These are phyloP conservation scores for Arachnomyces sp. DNA, from an alignment of 2,329 filamentous ascomycete genomes.

Conservation along the genomic window DNA sequence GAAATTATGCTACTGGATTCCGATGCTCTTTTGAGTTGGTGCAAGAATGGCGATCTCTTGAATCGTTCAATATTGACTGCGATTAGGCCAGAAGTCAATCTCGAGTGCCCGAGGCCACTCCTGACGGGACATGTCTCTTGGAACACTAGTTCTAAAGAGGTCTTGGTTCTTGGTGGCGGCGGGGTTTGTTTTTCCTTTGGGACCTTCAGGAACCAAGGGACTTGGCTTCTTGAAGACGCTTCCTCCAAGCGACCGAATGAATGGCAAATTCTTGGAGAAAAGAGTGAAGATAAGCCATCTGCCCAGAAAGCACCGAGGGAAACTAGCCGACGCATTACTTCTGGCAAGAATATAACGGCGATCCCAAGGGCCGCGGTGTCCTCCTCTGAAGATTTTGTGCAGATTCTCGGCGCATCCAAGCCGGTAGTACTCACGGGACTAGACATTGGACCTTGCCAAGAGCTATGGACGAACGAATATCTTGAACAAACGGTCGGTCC, in stretches of 20 bases:
- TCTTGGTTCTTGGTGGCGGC: slow-evolving; percentile 68
- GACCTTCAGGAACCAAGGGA: slow-evolving; percentile 67
- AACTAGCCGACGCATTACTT: slow-evolving; percentile 3
- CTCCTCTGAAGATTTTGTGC: slow-evolving; percentile 51
- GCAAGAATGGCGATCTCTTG: slow-evolving; percentile 15
- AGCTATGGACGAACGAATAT: slow-evolving; percentile 62
- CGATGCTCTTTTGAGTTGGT: slow-evolving; percentile 13
- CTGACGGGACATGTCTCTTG: slow-evolving; percentile 61
- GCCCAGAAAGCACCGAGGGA: slow-evolving; percentile 8
- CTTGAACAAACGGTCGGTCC: slow-evolving; percentile 55
- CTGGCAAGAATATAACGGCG: slow-evolving; percentile 8
- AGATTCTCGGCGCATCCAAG: slow-evolving; percentile 49
- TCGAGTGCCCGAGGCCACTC: slow-evolving; percentile 51
- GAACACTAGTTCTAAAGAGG: slow-evolving; percentile 37
- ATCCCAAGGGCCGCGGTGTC: slow-evolving; percentile 50
- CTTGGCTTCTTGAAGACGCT: slow-evolving; percentile 40
- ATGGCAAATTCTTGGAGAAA: slow-evolving; percentile 27
- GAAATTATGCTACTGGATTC: slow-evolving; percentile 46
- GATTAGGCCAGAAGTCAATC: slow-evolving; percentile 19
- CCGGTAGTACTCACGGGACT: slow-evolving; percentile 61
- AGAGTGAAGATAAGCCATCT: slow-evolving; percentile 5
- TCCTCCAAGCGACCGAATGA: slow-evolving; percentile 17
- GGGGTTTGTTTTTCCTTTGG: slow-evolving; percentile 89
- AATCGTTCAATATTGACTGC: slow-evolving; percentile 19
- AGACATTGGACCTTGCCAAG: slow-evolving; percentile 59